Conservation (phyloP, 148 eudicot genomes). For the Salicornia ramosissima region DNA sequence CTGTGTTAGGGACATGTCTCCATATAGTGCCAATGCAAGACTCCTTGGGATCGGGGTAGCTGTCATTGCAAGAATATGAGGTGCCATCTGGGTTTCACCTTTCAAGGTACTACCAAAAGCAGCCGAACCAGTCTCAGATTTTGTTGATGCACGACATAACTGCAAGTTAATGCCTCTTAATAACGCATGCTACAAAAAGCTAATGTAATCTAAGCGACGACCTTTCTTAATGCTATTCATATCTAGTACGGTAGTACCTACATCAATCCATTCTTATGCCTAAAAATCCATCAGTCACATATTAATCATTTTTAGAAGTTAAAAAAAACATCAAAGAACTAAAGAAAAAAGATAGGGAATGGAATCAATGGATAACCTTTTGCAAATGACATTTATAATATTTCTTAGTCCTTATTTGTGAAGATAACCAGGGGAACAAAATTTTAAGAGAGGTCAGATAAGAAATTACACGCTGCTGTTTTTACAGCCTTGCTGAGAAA, state of each 20-base stretch:
- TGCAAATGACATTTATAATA: too few relatives aligned
- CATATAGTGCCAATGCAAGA: constrained; percentile 89
- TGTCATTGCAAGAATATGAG: constrained; percentile 92
- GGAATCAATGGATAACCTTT: too few relatives aligned
- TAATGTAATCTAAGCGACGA: neutral
- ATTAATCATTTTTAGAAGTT: too few relatives aligned
- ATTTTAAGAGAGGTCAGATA: too few relatives aligned
- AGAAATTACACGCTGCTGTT: too few relatives aligned
- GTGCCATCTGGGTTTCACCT: constrained; percentile 65
- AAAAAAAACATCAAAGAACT: too few relatives aligned
- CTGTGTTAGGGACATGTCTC: constrained; percentile 93
- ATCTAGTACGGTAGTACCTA: neutral
- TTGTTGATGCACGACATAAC: constrained; percentile 51
- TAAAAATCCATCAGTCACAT: neutral
- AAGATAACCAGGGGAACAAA: too few relatives aligned
- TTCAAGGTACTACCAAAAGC: constrained; percentile 37
- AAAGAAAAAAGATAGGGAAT: too few relatives aligned
- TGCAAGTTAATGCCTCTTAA: constrained; percentile 28
- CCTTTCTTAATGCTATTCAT: neutral
- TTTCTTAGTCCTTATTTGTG: too few relatives aligned
- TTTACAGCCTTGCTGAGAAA: too few relatives aligned
- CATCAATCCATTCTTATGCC: neutral
- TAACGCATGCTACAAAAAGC: neutral
- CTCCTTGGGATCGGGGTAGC: constrained; percentile 98
- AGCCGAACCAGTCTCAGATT: constrained; percentile 33